These are phyloP conservation scores for Rutidosis leptorrhynchoides DNA, from an alignment of 129 eudicot genomes.

Conservation along the genomic window DNA sequence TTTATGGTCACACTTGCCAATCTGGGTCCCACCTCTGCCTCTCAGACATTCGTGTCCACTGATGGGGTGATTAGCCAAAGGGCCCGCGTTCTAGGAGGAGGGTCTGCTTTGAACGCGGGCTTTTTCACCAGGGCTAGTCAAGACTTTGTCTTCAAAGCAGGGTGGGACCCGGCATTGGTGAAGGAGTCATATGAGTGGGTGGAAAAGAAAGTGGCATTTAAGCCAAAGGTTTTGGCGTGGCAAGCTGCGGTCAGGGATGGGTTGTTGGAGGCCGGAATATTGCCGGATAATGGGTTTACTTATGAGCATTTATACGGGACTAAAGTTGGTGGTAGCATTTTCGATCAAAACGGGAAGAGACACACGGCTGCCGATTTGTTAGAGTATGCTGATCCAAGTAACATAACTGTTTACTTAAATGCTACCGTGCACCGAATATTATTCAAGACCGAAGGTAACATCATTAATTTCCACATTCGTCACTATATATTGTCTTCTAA, in stretches of 20 bases:
- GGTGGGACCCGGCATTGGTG: conserved; percentile 57
- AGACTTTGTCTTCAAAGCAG: conserved; percentile 32
- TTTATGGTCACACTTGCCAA: conserved; percentile 47
- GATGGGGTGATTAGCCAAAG: conserved; percentile 85
- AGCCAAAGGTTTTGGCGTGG: conserved; percentile 61
- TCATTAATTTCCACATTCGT: not conserved
- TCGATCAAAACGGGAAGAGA: conserved; percentile 58
- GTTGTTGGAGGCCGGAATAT: conserved; percentile 60
- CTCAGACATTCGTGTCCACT: conserved; percentile 67
- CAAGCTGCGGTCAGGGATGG: conserved; percentile 81
- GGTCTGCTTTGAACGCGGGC: conserved; percentile 80
- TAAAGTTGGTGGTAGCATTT: conserved; percentile 74
- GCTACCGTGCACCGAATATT: conserved; percentile 64
- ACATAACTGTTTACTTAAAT: conserved; percentile 49
- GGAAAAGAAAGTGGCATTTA: conserved; percentile 61
- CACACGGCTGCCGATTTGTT: conserved; percentile 86
- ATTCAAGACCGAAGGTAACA: conserved; percentile 46
- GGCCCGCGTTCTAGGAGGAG: conserved; percentile 77
- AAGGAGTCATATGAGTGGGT: conserved; percentile 71
- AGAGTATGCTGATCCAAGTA: conserved; percentile 61
- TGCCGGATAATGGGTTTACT: conserved; percentile 61
- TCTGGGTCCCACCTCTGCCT: conserved; percentile 55
- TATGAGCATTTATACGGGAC: conserved; percentile 68
- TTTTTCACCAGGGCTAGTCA: conserved; percentile 64
- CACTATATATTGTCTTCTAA: not conserved